Evolutionary conservation across 139 green algal species (phyloP).

Genomic region (Coelastrella sp.): DNA sequence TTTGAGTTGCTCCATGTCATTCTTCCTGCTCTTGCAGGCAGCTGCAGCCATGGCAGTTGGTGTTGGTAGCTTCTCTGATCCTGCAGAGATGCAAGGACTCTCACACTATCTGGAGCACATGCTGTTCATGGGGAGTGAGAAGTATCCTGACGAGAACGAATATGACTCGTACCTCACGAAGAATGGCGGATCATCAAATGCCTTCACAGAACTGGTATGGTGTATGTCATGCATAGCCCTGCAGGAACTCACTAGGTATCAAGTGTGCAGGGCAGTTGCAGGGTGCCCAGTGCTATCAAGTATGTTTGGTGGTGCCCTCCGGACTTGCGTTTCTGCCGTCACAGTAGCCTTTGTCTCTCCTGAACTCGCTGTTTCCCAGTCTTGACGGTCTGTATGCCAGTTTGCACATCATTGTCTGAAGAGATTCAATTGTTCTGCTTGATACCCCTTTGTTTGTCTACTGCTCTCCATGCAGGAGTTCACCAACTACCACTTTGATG

Average conservation of each 20-base stretch:
- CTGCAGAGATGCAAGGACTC: slow-evolving; percentile 74
- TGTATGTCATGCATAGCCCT: too few species aligned
- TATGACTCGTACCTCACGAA: slow-evolving; percentile 93
- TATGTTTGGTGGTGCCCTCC: too few species aligned
- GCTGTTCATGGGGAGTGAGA: slow-evolving; percentile 98
- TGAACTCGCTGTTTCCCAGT: too few species aligned
- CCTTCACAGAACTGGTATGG: slow-evolving; percentile 93
- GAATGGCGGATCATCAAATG: slow-evolving; percentile 91
- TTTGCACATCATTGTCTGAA: background rate
- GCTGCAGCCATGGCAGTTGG: slow-evolving; percentile 93
- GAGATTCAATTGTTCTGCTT: background rate
- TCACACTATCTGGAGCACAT: slow-evolving; percentile 99
- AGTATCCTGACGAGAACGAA: slow-evolving; percentile 96
- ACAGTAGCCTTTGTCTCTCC: too few species aligned
- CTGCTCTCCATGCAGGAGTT: slow-evolving; percentile 70
- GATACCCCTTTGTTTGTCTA: background rate
- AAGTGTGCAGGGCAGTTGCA: too few species aligned
- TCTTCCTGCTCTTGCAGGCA: slow-evolving; percentile 62
- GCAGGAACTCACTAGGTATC: too few species aligned
- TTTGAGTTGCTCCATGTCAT: too few species aligned
- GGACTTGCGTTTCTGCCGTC: too few species aligned
- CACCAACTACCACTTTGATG: slow-evolving; percentile 96
- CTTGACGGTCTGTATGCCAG: background rate
- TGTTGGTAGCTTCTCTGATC: slow-evolving; percentile 92
- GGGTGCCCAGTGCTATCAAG: too few species aligned